Percentiles rank a stretch among this genome's conserved stretches.
Conservation (phyloP, 108 stramenopile genomes). For the Mayamaea pseudoterrestris region DNA sequence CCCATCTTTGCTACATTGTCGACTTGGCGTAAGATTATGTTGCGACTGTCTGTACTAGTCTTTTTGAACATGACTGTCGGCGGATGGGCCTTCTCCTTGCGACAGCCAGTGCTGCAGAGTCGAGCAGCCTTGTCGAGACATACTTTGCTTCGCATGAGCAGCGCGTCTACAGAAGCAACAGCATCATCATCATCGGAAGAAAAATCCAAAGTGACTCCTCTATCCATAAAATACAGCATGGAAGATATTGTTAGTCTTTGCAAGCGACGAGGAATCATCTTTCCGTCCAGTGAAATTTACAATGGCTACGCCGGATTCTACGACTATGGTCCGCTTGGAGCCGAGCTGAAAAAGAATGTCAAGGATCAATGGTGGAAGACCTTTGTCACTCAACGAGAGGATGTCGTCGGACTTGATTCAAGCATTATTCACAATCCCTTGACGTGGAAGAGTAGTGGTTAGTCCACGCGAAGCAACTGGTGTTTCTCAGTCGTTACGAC, state of each 20-base stretch:
- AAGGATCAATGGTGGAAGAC: constrained; percentile 89
- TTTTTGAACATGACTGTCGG: no score
- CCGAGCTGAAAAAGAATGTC: constrained; percentile 79
- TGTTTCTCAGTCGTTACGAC: not conserved
- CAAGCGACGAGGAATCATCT: constrained; percentile 93
- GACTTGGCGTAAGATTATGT: no score
- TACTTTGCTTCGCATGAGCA: no score
- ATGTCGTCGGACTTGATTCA: constrained; percentile 89
- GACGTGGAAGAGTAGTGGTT: constrained; percentile 87
- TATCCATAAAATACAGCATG: constrained; percentile 47
- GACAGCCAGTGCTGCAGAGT: no score
- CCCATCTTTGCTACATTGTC: no score
- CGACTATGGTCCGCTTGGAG: constrained; percentile 95
- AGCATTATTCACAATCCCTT: constrained; percentile 89
- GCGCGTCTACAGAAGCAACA: no score
- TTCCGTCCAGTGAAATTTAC: constrained; percentile 93
- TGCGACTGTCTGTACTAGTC: no score
- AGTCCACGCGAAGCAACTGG: not conserved
- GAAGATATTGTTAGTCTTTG: constrained; percentile 86
- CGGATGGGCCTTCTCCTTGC: no score
- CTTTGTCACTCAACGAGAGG: constrained; percentile 84
- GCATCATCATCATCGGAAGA: no score
- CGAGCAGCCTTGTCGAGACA: no score
- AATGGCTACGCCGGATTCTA: constrained; percentile 95
- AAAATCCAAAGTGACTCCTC: no score